Evolutionary conservation across 768 basidiomycete species (phyloP).

Genomic region (Termitomyces heimii): DNA sequence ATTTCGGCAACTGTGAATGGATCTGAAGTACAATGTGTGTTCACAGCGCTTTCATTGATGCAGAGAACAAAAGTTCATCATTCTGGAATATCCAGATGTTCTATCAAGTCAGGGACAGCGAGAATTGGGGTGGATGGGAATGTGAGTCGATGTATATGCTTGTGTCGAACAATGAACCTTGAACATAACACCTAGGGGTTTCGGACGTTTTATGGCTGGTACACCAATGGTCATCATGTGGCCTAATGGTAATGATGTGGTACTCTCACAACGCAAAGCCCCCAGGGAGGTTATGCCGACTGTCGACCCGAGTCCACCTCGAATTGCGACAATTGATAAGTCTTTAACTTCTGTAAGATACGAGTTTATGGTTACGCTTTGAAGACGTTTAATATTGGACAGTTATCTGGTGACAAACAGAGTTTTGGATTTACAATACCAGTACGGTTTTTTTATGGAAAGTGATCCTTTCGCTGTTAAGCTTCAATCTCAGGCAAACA

Average conservation of each 20-base stretch:
- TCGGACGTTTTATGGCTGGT: constrained; percentile 47
- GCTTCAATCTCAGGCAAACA: constrained; percentile 29
- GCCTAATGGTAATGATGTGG: constrained; percentile 59
- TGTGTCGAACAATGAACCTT: background rate
- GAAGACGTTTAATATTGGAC: constrained; percentile 5
- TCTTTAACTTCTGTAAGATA: constrained; percentile 31
- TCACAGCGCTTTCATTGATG: background rate
- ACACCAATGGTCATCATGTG: constrained; percentile 73
- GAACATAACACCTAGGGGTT: constrained; percentile 39
- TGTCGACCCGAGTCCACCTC: constrained; percentile 45
- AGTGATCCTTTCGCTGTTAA: background rate
- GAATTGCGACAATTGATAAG: constrained; percentile 36
- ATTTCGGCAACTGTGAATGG: constrained; percentile 40
- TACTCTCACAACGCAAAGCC: constrained; percentile 61
- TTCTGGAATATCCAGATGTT: constrained; percentile 28
- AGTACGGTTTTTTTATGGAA: background rate
- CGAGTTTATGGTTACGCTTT: background rate
- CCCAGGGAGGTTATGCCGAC: constrained; percentile 48
- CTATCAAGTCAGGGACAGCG: constrained; percentile 36
- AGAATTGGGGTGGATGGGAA: constrained; percentile 53
- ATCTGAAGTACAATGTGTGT: constrained; percentile 37
- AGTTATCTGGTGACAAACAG: constrained; percentile 37
- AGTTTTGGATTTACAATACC: constrained; percentile 21
- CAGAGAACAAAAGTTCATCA: background rate
- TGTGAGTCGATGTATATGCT: constrained; percentile 30